phyloP scores from a whole-genome alignment of 768 basidiomycete species.

The Amanita rimosa region DNA sequence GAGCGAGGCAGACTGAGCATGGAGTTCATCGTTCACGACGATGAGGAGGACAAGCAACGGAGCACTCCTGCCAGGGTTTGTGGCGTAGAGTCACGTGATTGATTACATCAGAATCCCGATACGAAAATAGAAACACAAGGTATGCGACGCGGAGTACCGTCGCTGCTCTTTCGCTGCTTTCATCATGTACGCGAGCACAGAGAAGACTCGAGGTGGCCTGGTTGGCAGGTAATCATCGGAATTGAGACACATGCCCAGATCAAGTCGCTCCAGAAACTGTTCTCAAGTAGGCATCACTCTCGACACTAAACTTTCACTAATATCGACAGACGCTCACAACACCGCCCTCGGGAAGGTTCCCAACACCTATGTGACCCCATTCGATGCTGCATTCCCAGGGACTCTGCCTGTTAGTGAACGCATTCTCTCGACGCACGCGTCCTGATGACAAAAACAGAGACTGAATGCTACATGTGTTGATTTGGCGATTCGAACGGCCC shows the following conservation, averaged over 20 bases:
- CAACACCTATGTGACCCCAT: conserved; percentile 64
- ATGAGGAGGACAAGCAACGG: conserved; percentile 12
- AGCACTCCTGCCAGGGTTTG: neutral
- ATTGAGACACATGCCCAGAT: conserved; percentile 96
- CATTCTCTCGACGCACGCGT: neutral
- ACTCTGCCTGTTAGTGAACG: conserved; percentile 66
- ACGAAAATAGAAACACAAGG: neutral
- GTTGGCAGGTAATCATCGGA: conserved; percentile 85
- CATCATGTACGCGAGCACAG: conserved; percentile 21
- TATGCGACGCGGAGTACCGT: conserved; percentile 1
- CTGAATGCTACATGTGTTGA: conserved; percentile 64
- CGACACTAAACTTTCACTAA: neutral
- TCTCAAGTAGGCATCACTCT: conserved; percentile 48
- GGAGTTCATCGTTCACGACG: conserved; percentile 15
- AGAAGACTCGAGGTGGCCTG: conserved; percentile 55
- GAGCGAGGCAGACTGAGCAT: conserved; percentile 9
- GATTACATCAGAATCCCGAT: neutral
- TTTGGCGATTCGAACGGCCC: conserved; percentile 68
- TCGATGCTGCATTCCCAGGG: conserved; percentile 90
- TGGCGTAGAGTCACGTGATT: neutral
- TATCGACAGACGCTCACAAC: conserved; percentile 26
- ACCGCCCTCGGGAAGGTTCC: conserved; percentile 34
- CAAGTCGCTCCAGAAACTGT: conserved; percentile 78
- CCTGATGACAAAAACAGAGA: conserved; percentile 22
- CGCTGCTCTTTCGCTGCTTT: conserved; percentile 14